Evolutionary conservation across 768 basidiomycete species (phyloP), one percentile per base, ranked within the genome.

Genomic region (Termitomyces bulborhizus): DNA sequence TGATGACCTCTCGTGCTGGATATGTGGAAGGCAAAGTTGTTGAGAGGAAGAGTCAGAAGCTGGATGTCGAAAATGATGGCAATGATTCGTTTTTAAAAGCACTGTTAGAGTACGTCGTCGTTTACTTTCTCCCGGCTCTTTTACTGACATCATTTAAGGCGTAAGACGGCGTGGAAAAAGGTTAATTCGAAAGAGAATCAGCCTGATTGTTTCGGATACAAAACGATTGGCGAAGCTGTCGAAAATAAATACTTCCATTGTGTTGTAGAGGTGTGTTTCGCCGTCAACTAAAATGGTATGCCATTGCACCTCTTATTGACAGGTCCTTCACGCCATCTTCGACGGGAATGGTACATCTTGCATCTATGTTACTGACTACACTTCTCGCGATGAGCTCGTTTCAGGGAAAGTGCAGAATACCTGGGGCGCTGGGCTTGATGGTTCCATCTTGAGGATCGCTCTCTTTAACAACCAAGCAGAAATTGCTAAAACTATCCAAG

Each of bases 281-380:
- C 32, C n/a, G 21, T 31, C 29, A 6, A 29, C 4, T 29, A 16
- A 16, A 26, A 52, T 48, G 24, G 27, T 58, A n/a, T 1, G 31
- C n/a, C 51, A 13, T 13, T 48, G 43, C 12, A 51, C 43, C 26
- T 27, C 13, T 47, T 6, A n/a, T 32, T 21, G 51, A 13, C 54
- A 86, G 85, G 65, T 85, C 34, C 66, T 87, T 3, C 73, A 76
- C 56, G 57, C 72, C 18, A 68, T 69, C 12, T 58, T 66, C 18
- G 68, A 71, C 43, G 60, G 69, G 16, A 60, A 65, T 31, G 65
- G 69, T 27, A 63, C 65, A 26, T 66, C 74, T 4, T 73, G 69
- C 47, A 65, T 87, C 39, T 83, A 78, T 57, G 79, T 84, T 32
- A 87, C 85, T 7, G 87, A 89, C 65, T 88, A 86, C 62, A 85